A percentile compares a stretch with the other conserved stretches of the same genome.
Evolutionary conservation across 306 rosid genomes (phyloP).

Genomic region (Luffa acutangula): DNA sequence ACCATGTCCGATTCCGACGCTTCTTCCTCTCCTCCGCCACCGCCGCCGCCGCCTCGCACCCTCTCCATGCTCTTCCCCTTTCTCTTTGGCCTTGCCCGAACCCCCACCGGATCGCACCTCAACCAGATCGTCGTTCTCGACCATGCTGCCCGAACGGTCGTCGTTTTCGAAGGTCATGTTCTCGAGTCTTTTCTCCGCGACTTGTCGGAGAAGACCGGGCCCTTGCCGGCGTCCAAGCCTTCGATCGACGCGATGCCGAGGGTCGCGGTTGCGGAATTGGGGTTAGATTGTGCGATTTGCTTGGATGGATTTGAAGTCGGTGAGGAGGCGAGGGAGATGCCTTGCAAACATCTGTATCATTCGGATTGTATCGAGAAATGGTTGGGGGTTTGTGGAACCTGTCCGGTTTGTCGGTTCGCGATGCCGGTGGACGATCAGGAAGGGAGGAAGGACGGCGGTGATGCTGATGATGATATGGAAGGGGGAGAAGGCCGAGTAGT

Average conservation of each 20-base stretch:
- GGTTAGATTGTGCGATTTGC: slow-evolving; percentile 28
- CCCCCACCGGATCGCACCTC: neutral
- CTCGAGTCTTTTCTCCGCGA: slow-evolving; percentile 18
- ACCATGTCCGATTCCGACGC: neutral
- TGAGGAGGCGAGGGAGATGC: slow-evolving; percentile 26
- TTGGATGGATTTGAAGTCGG: slow-evolving; percentile 14
- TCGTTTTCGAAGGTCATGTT: slow-evolving; percentile 11
- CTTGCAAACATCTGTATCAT: slow-evolving; percentile 27
- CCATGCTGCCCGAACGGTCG: slow-evolving; percentile 7
- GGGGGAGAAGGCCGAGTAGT: slow-evolving; percentile 1
- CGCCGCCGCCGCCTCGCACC: neutral
- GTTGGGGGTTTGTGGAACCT: slow-evolving; percentile 18
- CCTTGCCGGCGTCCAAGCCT: slow-evolving; percentile 14
- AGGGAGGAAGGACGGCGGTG: neutral
- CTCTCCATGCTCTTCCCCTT: neutral
- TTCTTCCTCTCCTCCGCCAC: neutral
- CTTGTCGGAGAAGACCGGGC: slow-evolving; percentile 8
- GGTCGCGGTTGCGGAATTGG: slow-evolving; percentile 10
- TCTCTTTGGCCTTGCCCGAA: neutral
- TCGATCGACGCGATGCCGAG: slow-evolving; percentile 21
- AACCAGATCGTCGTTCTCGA: slow-evolving; percentile 11
- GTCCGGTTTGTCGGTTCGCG: slow-evolving; percentile 30
- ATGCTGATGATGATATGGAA: neutral
- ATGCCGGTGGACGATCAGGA: slow-evolving; percentile 15
- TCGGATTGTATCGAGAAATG: slow-evolving; percentile 20